Conservation (phyloP, 202 grass and related monocot genomes). For the Bolboschoenoplectus hybrid region DNA sequence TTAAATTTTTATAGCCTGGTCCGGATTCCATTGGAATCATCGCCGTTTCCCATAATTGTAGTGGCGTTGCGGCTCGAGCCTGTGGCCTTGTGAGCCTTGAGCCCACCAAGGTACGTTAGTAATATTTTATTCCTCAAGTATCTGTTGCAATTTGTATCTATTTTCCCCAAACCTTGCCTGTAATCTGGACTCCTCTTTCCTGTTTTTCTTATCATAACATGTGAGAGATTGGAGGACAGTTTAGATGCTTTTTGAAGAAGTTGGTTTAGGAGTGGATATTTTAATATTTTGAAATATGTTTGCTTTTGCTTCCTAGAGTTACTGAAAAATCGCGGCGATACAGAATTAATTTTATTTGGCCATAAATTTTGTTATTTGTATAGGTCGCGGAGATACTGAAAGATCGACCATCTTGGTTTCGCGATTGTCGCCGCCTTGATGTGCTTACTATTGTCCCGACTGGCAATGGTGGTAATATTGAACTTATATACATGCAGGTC, state of each 20-base stretch:
- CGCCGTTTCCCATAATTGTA: slow-evolving; percentile 93
- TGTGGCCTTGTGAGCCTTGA: slow-evolving; percentile 98
- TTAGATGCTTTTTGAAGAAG: neutral
- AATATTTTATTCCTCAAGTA: neutral
- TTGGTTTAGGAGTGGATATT: neutral
- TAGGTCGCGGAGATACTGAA: slow-evolving; percentile 98
- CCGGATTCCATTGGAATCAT: slow-evolving; percentile 99
- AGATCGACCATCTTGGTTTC: slow-evolving; percentile 96
- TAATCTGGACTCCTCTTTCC: neutral
- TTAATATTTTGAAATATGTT: neutral
- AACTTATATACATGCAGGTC: slow-evolving; percentile 99
- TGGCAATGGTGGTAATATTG: slow-evolving; percentile 90
- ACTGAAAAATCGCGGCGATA: too few relatives aligned
- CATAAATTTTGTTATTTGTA: neutral
- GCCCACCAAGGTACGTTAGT: slow-evolving; percentile 75
- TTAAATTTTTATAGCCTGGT: slow-evolving; percentile 82
- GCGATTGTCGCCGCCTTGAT: slow-evolving; percentile 83
- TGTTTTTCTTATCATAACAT: neutral
- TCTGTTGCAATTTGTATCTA: slow-evolving; percentile 8
- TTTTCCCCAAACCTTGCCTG: neutral
- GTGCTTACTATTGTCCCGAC: slow-evolving; percentile 84
- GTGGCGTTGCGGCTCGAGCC: slow-evolving; percentile 92
- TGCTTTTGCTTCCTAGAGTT: neutral
- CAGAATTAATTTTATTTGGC: neutral
- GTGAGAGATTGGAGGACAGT: neutral